Evolutionary conservation across 352 stramenopile genomes (phyloP), one percentile per base, ranked within the genome.

Genomic region (Globisporangium uncinulatum): DNA sequence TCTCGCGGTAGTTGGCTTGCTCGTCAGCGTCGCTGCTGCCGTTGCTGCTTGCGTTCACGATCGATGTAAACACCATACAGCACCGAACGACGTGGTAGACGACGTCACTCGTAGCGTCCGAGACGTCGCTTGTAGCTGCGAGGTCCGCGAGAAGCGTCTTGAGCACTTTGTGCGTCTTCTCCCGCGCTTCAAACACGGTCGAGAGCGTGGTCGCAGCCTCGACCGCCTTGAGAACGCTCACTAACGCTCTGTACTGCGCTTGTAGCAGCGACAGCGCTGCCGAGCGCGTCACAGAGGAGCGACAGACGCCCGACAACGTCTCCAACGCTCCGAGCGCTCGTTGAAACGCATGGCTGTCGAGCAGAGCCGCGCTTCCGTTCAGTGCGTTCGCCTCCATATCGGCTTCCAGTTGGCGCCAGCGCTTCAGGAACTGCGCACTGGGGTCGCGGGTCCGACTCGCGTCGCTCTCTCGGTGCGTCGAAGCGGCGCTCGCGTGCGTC

Each of bases 1-100:
- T 55, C 9, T 75, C 59, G 2, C 66, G 76, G 53, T 86, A 89
- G 19, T 76, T 54, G 13, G 74, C 13, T 5, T 67, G 36, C 3
- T 47, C 44, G 19, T 34, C 47, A 11, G 41, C 48, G 36, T 42
- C 19, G 19, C n/a, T n/a, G 53, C 74, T 66, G 10, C 73, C 29
- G 43, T 15, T 39, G 56, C 76, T 65, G 10, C 74, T 39, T 0
- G 69, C 63, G 37, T 87, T 86, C 17, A 89, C 42, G 14, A 85
- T 63, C 6, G 69, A 85, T 3, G 76, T 84, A 32, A 72, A 81
- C 29, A 87, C 73, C 60, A 83, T 89, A 19, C 78, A 88, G 41
- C 66, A 77, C 24, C 83, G 76, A 14, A 90, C 70, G 29, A 52
- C 50, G 34, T 86, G 81, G 48, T 85, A 88, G 3, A 84, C 41